These are phyloP conservation scores for Pseudogymnoascus sp. DNA, from an alignment of 2,329 filamentous ascomycete species.

Conservation along the genomic window DNA sequence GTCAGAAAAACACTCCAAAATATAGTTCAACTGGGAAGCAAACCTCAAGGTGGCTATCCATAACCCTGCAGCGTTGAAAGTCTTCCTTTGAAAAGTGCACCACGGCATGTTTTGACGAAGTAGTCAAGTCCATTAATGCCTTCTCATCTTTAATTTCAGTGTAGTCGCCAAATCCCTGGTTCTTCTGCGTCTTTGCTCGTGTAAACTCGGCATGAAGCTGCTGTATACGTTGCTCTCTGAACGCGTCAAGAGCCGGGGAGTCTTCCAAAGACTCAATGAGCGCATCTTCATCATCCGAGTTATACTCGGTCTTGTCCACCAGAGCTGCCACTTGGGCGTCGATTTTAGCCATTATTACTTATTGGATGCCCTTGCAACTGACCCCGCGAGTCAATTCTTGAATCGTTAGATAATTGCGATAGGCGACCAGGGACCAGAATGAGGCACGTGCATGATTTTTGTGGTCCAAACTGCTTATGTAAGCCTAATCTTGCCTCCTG, in stretches of 20 bases:
- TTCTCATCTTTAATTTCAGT: conserved; percentile 52
- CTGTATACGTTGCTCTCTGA: conserved; percentile 50
- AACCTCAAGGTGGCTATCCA: conserved; percentile 34
- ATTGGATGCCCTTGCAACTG: background rate
- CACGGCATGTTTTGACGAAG: conserved; percentile 32
- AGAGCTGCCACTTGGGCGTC: conserved; percentile 45
- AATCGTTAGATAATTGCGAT: conserved; percentile 7
- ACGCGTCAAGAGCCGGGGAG: conserved; percentile 43
- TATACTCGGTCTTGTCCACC: conserved; percentile 30
- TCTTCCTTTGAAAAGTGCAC: conserved; percentile 37
- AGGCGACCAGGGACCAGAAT: background rate
- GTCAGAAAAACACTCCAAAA: background rate
- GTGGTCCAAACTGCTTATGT: background rate
- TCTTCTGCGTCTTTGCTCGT: conserved; percentile 44
- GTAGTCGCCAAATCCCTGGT: conserved; percentile 45
- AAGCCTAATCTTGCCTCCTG: conserved; percentile 6
- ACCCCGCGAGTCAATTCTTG: conserved; percentile 1
- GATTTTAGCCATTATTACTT: conserved; percentile 35
- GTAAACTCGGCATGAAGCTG: conserved; percentile 50
- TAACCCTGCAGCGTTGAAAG: conserved; percentile 35
- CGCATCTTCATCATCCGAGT: conserved; percentile 48
- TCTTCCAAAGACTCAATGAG: conserved; percentile 50
- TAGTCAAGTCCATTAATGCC: conserved; percentile 42
- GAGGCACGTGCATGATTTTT: background rate
- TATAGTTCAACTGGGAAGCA: background rate